Evolutionary conservation across 108 stramenopile species (phyloP), one percentile per base, ranked within the genome.

Genomic region (Epipyxis sp.): DNA sequence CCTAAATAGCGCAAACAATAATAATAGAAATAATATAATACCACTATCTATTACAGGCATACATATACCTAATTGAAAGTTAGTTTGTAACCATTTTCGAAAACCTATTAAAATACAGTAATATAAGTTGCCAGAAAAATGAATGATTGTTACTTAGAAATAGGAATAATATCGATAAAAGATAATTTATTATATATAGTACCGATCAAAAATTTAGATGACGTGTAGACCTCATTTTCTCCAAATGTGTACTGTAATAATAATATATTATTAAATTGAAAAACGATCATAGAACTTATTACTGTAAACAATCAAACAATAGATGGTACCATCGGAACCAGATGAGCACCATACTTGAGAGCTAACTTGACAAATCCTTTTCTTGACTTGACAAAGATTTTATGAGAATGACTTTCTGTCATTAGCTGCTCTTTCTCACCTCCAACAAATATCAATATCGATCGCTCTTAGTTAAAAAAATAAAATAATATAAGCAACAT

Each of bases 401-500:
- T 27, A 13, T 74, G 71, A 6, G 6, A 3, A 27, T 42, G 6
- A 34, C 42, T 6, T 39, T 46, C 25, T 42, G 71, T 34, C 71
- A 74, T 74, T 6, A 74, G 35, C 34, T 74, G 71, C 32, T 74
- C 71, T 42, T 74, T 74, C 50, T 74, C 71, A 6, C 71, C 71
- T 42, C 71, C 71, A 42, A 13, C 65, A 67, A 6, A 67, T 6
- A 67, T 6, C 6, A 6, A 67, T 20, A 67, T 20, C 41, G 20
- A 67, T 6, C 20, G 20, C 46, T 50, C 6, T 50, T 13, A 6
- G 6, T 6, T 50, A 50, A 50, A 20, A 13, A 20, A 13, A 13
- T 67, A 20, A 67, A 6, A 13, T 39, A 43, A 50, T 20, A 13
- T 20, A 6, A 50, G 20, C 46, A 50, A 13, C 46, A 50, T 50